Conservation (phyloP, 495 filamentous ascomycete species). For the Massariosphaeria phaeospora region DNA sequence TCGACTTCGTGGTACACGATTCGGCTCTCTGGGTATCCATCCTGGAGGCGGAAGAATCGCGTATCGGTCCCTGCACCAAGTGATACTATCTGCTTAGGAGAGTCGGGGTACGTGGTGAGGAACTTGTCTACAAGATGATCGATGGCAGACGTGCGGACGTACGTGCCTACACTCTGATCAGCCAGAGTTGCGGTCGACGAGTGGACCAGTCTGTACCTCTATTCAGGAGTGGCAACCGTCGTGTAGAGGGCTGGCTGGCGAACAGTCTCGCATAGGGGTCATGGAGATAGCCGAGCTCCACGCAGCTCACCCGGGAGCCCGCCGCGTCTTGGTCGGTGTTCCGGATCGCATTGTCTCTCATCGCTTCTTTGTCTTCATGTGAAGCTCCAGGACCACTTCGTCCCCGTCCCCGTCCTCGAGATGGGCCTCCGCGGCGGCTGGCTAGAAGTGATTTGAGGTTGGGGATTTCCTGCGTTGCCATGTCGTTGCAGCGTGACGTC, state of each 20-base stretch:
- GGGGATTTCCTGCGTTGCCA: constrained; percentile 24
- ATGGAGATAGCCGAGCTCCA: constrained; percentile 77
- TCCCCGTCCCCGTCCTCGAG: constrained; percentile 16
- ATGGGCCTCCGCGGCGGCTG: constrained; percentile 18
- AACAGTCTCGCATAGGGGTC: constrained; percentile 73
- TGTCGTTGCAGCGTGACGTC: too few species aligned
- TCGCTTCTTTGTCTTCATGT: constrained; percentile 6
- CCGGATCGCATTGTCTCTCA: constrained; percentile 63
- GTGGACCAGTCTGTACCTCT: constrained; percentile 53
- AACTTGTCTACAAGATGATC: constrained; percentile 73
- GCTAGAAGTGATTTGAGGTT: constrained; percentile 27
- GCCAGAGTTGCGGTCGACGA: background rate
- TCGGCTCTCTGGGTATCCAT: constrained; percentile 30
- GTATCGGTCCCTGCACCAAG: constrained; percentile 94
- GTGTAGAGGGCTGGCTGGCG: constrained; percentile 45
- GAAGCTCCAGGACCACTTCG: background rate
- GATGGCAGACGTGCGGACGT: constrained; percentile 82
- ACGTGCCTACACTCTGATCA: constrained; percentile 61
- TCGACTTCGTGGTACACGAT: constrained; percentile 90
- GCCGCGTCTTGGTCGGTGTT: constrained; percentile 89
- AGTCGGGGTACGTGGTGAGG: constrained; percentile 42
- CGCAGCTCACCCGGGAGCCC: constrained; percentile 80
- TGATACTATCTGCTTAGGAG: constrained; percentile 77
- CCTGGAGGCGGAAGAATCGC: constrained; percentile 66
- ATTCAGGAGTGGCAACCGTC: constrained; percentile 85